Percentiles rank a stretch among this genome's conserved stretches.
phyloP scores from a whole-genome alignment of 495 filamentous ascomycete genomes.

The Tuber brumale region DNA sequence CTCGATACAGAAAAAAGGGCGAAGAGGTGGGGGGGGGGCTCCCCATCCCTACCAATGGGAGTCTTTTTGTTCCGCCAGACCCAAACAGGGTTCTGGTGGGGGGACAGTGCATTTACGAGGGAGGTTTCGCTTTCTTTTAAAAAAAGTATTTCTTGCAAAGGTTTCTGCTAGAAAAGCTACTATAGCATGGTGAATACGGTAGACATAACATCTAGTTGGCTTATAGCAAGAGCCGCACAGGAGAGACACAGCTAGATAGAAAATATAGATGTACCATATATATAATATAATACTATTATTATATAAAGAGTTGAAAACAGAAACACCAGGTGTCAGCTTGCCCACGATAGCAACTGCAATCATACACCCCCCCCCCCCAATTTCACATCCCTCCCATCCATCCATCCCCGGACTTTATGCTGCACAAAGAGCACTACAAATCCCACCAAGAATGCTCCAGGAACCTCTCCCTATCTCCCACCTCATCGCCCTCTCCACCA shows the following conservation, averaged over 20 bases:
- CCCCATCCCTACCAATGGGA: background rate
- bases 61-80: background rate
- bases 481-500: background rate
- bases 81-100: background rate
- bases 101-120: background rate
- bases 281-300: background rate
- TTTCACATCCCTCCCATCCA: background rate
- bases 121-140: background rate
- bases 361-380: background rate
- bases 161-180: background rate
- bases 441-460: constrained; percentile 3
- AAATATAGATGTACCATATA: background rate
- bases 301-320: background rate
- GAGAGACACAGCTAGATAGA: background rate
- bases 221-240: background rate
- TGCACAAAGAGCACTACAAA: background rate
- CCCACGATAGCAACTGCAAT: constrained; percentile 3
- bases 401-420: background rate
- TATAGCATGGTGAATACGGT: background rate
- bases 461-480: constrained; percentile 12
- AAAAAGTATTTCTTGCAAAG: too few relatives aligned
- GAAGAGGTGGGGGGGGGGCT: background rate
- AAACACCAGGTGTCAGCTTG: background rate
- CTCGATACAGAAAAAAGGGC: background rate
- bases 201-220: background rate